A percentile compares a stretch with the other conserved stretches of the same genome.
These are phyloP conservation scores for Emiliania huxleyi DNA, from an alignment of 78 protist species.

Conservation along the genomic window DNA sequence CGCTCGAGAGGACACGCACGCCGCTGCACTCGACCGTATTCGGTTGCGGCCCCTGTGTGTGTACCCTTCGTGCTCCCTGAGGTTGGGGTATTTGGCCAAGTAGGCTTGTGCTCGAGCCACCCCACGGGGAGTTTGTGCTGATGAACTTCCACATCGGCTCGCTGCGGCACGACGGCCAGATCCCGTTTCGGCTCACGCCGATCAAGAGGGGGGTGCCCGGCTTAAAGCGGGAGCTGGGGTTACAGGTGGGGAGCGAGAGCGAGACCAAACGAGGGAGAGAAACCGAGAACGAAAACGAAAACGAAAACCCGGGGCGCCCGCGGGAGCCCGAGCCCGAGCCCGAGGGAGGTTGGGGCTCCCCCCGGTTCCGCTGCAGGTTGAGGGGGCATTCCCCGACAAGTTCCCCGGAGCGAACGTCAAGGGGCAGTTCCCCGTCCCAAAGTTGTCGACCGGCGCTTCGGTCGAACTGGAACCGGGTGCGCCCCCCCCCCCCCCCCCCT, in stretches of 20 bases:
- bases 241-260: neutral
- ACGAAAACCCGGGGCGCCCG: no score
- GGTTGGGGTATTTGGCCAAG: no score
- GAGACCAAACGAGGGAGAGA: no score
- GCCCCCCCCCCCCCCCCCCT: no score
- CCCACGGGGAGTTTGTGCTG: conserved; percentile 55
- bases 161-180: neutral
- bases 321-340: no score
- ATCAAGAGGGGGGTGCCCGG: neutral
- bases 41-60: no score
- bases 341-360: no score
- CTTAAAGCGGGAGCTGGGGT: conserved; percentile 31
- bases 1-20: no score
- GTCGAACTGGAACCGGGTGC: neutral
- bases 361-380: no score
- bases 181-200: conserved; percentile 60
- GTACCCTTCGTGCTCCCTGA: no score
- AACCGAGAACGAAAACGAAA: no score
- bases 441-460: conserved; percentile 24
- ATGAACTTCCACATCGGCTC: conserved; percentile 59
- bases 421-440: conserved; percentile 31
- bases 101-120: conserved; percentile 51
- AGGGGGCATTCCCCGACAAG: conserved; percentile 47
- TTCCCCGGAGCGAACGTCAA: conserved; percentile 35
- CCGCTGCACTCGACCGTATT: no score